Evolutionary conservation across 2,329 filamentous ascomycete genomes (phyloP), one percentile per base, ranked within the genome.

Genomic region (Calycina herbarum): DNA sequence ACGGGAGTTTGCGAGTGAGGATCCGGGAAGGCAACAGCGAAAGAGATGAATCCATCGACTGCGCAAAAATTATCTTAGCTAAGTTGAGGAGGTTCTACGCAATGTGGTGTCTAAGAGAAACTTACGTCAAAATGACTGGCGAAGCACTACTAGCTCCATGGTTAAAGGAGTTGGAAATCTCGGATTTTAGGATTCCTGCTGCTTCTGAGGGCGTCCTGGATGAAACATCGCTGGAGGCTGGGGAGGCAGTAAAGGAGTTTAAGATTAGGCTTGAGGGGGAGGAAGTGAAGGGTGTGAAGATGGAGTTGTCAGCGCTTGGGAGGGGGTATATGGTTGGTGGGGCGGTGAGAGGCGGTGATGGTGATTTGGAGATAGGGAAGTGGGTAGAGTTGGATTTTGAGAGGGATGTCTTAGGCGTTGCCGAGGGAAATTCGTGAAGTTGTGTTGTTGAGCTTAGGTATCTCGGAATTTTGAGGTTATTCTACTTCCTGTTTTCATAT

Each of bases 51-150:
- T 66, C 71, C 13, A 74, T 78, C 11, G 73, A 75, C 24, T 72
- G 68, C 33, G 70, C 72, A 20, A 15, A 64, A 6, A 65, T 86
- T n/a, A 79, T 85, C 20, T 88, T 90, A 66, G 82, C 79, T 27
- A 88, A 88, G 73, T 79, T 94, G 33, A 82, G 89, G 5, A 82
- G 85, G 62, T 94, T 94, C 75, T 94, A 93, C 75, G 85, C 89
- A 0, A 85, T 90, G 66, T 94, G 91, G 89, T 92, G 89, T 76
- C 83, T 92, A 76, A 88, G 92, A 71, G 91, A 94, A 79, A 88
- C 90, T 0, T 94, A 92, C 75, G 88, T 94, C 77, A 94, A 94
- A 83, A 87, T 94, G 79, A 91, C 90, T 35, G 91, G 91, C 31
- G 90, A 94, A 72, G 91, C 90, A 0, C 81, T 94, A 65, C 80